Conservation (phyloP, 768 basidiomycete species). For the Mycena albidolilacea region DNA sequence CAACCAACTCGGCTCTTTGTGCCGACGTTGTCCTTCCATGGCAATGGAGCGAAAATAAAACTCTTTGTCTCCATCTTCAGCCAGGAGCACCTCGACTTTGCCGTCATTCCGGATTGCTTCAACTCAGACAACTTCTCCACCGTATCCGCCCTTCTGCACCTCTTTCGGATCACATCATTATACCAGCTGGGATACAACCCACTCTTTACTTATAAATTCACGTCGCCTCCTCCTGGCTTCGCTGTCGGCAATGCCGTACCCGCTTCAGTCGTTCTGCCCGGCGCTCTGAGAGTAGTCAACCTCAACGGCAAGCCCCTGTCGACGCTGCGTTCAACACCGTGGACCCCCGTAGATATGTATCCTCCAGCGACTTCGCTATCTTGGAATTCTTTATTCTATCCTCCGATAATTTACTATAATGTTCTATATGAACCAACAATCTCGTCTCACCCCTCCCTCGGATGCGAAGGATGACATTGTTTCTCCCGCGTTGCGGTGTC, state of each 20-base stretch:
- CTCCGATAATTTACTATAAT: too few species aligned
- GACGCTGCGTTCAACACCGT: conserved; percentile 19
- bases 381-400: too few species aligned
- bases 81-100: conserved; percentile 26
- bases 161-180: conserved; percentile 26
- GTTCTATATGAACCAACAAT: too few species aligned
- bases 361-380: too few species aligned
- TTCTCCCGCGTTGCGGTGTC: too few species aligned
- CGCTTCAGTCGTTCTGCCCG: conserved; percentile 24
- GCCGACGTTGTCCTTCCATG: conserved; percentile 33
- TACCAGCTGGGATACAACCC: conserved; percentile 33
- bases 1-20: conserved; percentile 33
- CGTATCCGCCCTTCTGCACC: conserved; percentile 31
- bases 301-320: conserved; percentile 29
- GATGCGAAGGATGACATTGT: neutral
- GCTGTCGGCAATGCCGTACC: conserved; percentile 28
- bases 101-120: conserved; percentile 31
- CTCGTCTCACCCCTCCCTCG: neutral
- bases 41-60: conserved; percentile 26
- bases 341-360: too few species aligned
- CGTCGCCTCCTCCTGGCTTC: conserved; percentile 23
- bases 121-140: conserved; percentile 17
- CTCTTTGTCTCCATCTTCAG: conserved; percentile 33
- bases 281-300: neutral
- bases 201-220: conserved; percentile 29